Evolutionary conservation across 768 basidiomycete species (phyloP), one percentile per base, ranked within the genome.

Genomic region (Mrakia frigida): DNA sequence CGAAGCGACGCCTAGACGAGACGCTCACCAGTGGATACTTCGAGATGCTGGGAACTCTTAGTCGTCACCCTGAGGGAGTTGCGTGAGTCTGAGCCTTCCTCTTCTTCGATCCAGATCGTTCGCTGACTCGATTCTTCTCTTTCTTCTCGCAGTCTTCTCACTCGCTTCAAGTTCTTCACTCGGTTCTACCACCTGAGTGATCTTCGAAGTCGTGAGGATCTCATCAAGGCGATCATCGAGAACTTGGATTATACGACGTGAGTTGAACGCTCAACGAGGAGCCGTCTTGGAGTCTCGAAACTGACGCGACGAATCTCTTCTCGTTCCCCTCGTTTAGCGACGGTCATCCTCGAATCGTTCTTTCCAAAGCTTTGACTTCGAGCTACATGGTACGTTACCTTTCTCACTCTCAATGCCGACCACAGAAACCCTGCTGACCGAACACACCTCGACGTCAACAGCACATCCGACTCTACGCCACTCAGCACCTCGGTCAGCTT

Each of bases 141-240:
- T 28, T 31, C 25, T 5, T 14, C 10, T 21, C 7, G 10, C 46
- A 96, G 95, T 61, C 84, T 98, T 21, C 84, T 99, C 83, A 94
- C 97, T 83, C 92, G 92, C 80, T 91, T 91, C 84, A 92, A 91
- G 80, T 87, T 98, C 37, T 98, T 98, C 83, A 98, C 94, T 0
- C 91, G 92, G 0, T 95, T 98, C 83, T 98, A 98, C 82, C 95
- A 94, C 81, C 84, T 98, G 61, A 93, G 91, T 81, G 97, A 98
- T 81, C 86, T 98, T 50, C 87, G 91, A 35, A 91, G 91, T 83
- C 87, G 97, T 52, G 94, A 98, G 81, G 95, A 98, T 81, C 86
- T 99, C 63, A 92, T 95, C 76, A 92, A 90, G 80, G 90, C 89
- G 2, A 92, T 97, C 79, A 91, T 98, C 53, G 92, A 94, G 80